Conservation (phyloP, 176 grass and related monocot species). For the Ananas comosus region DNA sequence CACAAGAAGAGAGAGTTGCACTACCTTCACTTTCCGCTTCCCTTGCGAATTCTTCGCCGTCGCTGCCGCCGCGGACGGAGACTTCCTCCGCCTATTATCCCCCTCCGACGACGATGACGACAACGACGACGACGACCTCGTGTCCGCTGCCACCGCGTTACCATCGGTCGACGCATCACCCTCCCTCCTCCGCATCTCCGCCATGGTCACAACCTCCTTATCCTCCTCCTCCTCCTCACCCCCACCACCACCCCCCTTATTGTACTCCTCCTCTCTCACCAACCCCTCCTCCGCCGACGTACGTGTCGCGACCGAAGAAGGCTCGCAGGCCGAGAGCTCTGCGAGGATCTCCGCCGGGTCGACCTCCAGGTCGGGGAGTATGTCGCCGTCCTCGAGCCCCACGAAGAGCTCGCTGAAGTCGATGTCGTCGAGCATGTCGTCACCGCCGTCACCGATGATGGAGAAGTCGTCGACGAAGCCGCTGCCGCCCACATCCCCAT, state of each 20-base stretch:
- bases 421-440: conserved; percentile 65
- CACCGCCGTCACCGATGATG: conserved; percentile 19
- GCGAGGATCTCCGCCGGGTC: conserved; percentile 76
- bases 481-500: neutral
- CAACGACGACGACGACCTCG: conserved; percentile 30
- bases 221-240: conserved; percentile 1
- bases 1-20: conserved; percentile 10
- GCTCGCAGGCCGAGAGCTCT: conserved; percentile 31
- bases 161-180: neutral
- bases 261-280: neutral
- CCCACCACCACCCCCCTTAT: neutral
- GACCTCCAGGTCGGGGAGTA: conserved; percentile 83
- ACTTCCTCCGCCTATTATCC: conserved; percentile 34
- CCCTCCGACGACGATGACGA: conserved; percentile 25
- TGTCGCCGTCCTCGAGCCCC: conserved; percentile 52
- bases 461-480: conserved; percentile 25
- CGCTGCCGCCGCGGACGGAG: conserved; percentile 10
- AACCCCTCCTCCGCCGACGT: neutral
- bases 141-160: conserved; percentile 17
- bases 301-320: neutral
- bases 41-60: conserved; percentile 41
- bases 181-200: conserved; percentile 23
- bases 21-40: conserved; percentile 79
- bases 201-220: conserved; percentile 11
- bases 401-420: conserved; percentile 73